Base-by-base conservation (phyloP, 805 yeast genomes). In the Cyberlindnera bimundalis region DNA sequence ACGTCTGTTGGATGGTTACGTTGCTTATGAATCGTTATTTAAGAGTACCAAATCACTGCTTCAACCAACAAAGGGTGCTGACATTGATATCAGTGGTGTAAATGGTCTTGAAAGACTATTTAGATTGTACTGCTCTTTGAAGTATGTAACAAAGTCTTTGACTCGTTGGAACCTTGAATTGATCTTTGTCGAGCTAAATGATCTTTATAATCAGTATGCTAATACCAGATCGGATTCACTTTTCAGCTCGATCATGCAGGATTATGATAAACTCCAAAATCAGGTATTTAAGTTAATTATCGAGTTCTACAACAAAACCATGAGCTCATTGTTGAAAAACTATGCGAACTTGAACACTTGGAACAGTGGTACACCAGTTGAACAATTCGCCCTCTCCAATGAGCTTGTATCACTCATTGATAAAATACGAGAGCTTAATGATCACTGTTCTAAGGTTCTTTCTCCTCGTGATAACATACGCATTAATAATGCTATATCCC, bases 341-440 rank as follows among this genome's bases (percentile, higher is more conserved):
- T 68, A 67, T 41, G 58, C 56, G 20, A 58, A 59, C 39, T 30
- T 65, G 12, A 59, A 59, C 20, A 47, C 50, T 4, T 66, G 71
- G 71, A 53, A 56, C 4, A 34, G 25, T 6, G 32, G 20, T 5
- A 33, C 33, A 7, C 37, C 29, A 6, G 15, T 32, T 3, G 39
- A 46, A 1, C 35, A 24, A 7, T 35, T 45, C 4, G 37, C 45
- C 3, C 40, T 60, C 2, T 53, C 60, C 3, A 45, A 53, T 5
- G 68, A 66, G 44, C 40, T 65, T 5, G 24, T 39, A 8, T 46
- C 50, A 4, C 25, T 50, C 11, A 45, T 62, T 11, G 55, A 53
- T n/a, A 49, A 56, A 4, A 32, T 64, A 5, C 51, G 47, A n/a
- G 45, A 59, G 12, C 37, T 54, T 14, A 44, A 42, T 2, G 45